Base-by-base conservation (phyloP, 306 rosid genomes). In the Cucumis cinereus region DNA sequence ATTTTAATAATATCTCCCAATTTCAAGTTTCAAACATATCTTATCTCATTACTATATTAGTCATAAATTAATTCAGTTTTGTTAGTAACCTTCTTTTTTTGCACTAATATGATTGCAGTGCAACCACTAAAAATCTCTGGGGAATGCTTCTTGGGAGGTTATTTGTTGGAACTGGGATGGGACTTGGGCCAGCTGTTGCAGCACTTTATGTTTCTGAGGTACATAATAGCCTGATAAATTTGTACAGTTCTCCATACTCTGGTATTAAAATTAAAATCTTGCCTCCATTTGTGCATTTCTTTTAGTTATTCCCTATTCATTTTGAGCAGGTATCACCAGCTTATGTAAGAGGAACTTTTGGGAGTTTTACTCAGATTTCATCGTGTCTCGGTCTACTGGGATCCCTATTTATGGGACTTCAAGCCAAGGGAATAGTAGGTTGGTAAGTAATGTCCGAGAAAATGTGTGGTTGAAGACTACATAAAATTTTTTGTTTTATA, bases 121-220 rank as follows among this genome's bases (percentile, higher is more conserved):
- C 98, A 26, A 89, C 91, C 74, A 81, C 96, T 82, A 87, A 89
- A 86, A 94, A 90, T 77, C 80, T 94, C 72, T 84, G 85, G 76
- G 97, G 98, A 68, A 94, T 94, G 98, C 98, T 94, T 81, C 82
- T 94, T 66, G 97, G 98, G 67, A 88, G 98, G 87, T 77, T 91
- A 78, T 62, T 94, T 90, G 98, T 94, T 85, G 98, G 98, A 78
- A 81, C 91, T 69, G 98, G 98, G 83, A 78, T 94, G 92, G 98
- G 97, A 35, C 77, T 94, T 56, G 97, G 95, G 35, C 98, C 98
- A 79, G 82, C 97, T 64, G 90, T 89, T 81, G 90, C 93, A 57
- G 76, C 96, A 83, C 89, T 94, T 73, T 94, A 94, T 78, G 90
- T 94, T 66, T 67, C 96, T 11, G 98, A 94, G 98, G 98, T 94